Evolutionary conservation across 2,329 filamentous ascomycete species (phyloP), one percentile per base, ranked within the genome.

Genomic region (Periconia macrospinosa): DNA sequence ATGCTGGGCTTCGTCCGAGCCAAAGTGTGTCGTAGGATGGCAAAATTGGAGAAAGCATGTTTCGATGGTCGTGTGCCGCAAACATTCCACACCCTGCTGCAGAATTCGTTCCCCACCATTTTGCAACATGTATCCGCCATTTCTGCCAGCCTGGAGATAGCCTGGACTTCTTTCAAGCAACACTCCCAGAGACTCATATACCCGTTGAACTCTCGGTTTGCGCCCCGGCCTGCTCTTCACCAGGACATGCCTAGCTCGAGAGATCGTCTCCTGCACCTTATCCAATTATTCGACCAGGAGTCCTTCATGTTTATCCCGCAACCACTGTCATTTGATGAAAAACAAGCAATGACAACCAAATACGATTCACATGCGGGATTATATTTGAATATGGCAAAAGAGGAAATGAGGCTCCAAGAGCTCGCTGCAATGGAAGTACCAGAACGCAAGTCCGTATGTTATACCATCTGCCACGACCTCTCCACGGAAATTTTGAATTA

Each of bases 1-100:
- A 53, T 69, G 2, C 57, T 74, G 2, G 63, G 71, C 2, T 62
- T 74, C 15, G 60, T 86, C 6, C 77, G 76, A 45, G 69, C 78
- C 30, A 88, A 87, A 62, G 68, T 87, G 0, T 80, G 79, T 55
- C 78, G 82, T 19, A 80, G 85, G 0, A 76, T 88, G 14, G 80
- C 79, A 0, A 88, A 88, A 62, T 60, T 88, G 0, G 79, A 85
- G 23, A 3, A 27, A 8, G 1, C n/a, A n/a, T 5, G 20, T 13
- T 27, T 40, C 1, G 15, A 47, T 18, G 65, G 0, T 77, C 81
- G 56, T 2, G 14, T 37, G 13, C 23, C 23, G 23, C 23, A 27
- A 27, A 27, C 8, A 54, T 27, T 27, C 23, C 8, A 27, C 23
- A 8, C 23, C 23, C 23, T 27, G 37, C 23, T 27, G 1, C n/a